A percentile compares a stretch with the other conserved stretches of the same genome.
Evolutionary conservation across 306 rosid genomes (phyloP).

Genomic region (Vachellia pachyceras): DNA sequence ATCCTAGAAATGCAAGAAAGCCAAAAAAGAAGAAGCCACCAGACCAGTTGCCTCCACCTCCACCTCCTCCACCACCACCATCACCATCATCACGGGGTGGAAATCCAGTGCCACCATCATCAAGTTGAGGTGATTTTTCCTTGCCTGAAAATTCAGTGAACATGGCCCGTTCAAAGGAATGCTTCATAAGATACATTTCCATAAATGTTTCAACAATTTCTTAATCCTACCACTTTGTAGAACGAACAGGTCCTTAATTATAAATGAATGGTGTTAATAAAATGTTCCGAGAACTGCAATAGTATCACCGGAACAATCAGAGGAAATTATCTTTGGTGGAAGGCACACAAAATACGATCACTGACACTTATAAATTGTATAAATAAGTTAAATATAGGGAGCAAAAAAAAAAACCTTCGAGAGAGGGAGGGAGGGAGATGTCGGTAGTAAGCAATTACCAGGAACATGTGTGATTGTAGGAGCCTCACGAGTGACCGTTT

Average conservation of each 20-base stretch:
- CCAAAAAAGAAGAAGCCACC: conserved; percentile 98
- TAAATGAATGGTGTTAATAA: neutral
- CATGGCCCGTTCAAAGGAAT: conserved; percentile 7
- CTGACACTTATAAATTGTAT: neutral
- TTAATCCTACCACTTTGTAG: conserved; percentile 1
- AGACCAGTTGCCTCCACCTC: conserved; percentile 95
- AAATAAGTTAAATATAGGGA: neutral
- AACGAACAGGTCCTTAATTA: conserved; percentile 7
- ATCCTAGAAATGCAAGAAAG: conserved; percentile 89
- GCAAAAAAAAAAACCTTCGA: neutral
- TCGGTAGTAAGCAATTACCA: conserved; percentile 53
- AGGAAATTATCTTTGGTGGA: neutral
- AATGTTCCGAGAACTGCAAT: conserved; percentile 14
- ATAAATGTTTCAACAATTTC: neutral
- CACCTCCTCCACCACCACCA: conserved; percentile 95
- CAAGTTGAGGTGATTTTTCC: conserved; percentile 88
- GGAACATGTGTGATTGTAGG: conserved; percentile 96
- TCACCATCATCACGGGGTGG: conserved; percentile 92
- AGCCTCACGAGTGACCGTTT: conserved; percentile 82
- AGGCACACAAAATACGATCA: conserved; percentile 3
- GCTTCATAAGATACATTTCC: conserved; percentile 5
- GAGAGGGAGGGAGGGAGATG: neutral
- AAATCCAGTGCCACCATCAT: conserved; percentile 79
- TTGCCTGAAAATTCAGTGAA: conserved; percentile 66
- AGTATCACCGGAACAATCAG: conserved; percentile 3